A percentile compares a stretch with the other conserved stretches of the same genome.
Evolutionary conservation across 2,329 filamentous ascomycete species (phyloP).

Genomic region (Aspergillus eucalypticola): DNA sequence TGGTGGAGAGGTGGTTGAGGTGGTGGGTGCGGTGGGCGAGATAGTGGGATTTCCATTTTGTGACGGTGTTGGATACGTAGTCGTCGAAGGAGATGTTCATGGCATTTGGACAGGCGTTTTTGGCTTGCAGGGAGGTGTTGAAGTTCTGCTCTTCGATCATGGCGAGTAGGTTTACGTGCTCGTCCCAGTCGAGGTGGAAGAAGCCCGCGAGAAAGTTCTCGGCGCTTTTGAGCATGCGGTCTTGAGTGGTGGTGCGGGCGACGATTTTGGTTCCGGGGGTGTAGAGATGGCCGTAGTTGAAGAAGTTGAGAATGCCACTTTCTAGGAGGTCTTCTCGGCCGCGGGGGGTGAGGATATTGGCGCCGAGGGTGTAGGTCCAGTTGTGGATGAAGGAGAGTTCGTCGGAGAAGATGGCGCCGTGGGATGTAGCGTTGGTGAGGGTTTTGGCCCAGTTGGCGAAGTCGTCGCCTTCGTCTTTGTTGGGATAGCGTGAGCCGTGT

Average conservation of each 20-base stretch:
- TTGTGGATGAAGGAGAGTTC: slow-evolving; percentile 3
- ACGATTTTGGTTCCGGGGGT: slow-evolving; percentile 72
- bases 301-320: slow-evolving; percentile 69
- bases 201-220: slow-evolving; percentile 79
- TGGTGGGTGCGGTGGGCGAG: slow-evolving; percentile 64
- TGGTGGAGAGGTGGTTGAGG: slow-evolving; percentile 57
- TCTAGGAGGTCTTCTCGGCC: slow-evolving; percentile 74
- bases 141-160: slow-evolving; percentile 65
- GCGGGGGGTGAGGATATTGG: slow-evolving; percentile 70
- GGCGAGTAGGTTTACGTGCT: slow-evolving; percentile 70
- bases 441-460: slow-evolving; percentile 59
- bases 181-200: slow-evolving; percentile 72
- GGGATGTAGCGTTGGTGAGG: slow-evolving; percentile 54
- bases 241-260: slow-evolving; percentile 72
- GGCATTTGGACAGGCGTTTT: slow-evolving; percentile 11
- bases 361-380: slow-evolving; percentile 62
- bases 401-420: slow-evolving; percentile 33
- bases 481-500: slow-evolving; percentile 74
- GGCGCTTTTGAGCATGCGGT: slow-evolving; percentile 74
- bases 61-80: slow-evolving; percentile 26
- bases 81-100: neutral
- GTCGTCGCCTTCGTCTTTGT: slow-evolving; percentile 57
- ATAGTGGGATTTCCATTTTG: slow-evolving; percentile 65
- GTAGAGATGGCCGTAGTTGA: slow-evolving; percentile 70
- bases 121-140: slow-evolving; percentile 23